phyloP scores from a whole-genome alignment of 306 rosid species.

The Ziziphus jujuba region DNA sequence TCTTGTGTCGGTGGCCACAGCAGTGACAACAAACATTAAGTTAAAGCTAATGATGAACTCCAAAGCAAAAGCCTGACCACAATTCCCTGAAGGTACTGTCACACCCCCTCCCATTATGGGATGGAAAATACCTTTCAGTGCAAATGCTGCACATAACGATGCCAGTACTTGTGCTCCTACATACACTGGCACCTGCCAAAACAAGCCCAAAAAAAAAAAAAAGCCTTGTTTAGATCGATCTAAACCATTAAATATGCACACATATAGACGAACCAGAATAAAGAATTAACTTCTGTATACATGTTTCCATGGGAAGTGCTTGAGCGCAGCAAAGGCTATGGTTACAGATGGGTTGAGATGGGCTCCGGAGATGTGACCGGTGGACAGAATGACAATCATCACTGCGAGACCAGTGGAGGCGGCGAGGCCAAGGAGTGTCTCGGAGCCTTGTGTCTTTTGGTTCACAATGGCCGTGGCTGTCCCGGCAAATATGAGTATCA shows the following conservation, averaged over 20 bases:
- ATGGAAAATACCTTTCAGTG: constrained; percentile 62
- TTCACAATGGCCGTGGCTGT: constrained; percentile 77
- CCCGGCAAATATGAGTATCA: constrained; percentile 68
- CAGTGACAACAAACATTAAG: constrained; percentile 97
- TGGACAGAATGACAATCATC: constrained; percentile 72
- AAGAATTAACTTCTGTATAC: constrained; percentile 25
- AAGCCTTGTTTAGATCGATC: too few species aligned
- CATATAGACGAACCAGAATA: too few species aligned
- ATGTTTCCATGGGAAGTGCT: constrained; percentile 84
- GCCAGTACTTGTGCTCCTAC: constrained; percentile 75
- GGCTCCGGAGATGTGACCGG: constrained; percentile 89
- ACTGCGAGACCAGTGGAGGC: constrained; percentile 73
- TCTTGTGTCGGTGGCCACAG: constrained; percentile 82
- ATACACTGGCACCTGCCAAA: constrained; percentile 69
- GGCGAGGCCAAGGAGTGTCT: constrained; percentile 70
- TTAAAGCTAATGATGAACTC: constrained; percentile 77
- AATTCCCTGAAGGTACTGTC: constrained; percentile 70
- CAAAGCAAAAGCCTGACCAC: constrained; percentile 74
- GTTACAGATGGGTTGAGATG: constrained; percentile 89
- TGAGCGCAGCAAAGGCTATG: constrained; percentile 82
- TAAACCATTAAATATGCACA: too few species aligned
- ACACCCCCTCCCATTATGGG: constrained; percentile 85
- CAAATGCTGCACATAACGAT: constrained; percentile 66
- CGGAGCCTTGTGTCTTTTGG: constrained; percentile 60
- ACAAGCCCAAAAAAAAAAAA: background rate